Percentiles rank a stretch among this genome's conserved stretches.
Conservation (phyloP, 495 filamentous ascomycete species). For the Viridothelium virens region DNA sequence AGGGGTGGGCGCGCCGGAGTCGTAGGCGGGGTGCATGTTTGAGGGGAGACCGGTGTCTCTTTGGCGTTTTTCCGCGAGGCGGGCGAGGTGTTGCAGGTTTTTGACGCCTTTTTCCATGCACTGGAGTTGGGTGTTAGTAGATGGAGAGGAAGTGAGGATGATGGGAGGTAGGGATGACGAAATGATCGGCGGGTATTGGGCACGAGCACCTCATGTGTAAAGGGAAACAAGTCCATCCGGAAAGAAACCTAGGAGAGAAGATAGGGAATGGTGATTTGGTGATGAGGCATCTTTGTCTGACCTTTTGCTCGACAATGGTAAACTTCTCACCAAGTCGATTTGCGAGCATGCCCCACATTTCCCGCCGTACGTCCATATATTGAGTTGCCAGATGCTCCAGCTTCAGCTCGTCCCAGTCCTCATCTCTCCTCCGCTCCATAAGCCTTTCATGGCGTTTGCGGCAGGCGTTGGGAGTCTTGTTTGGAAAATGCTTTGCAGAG, state of each 20-base stretch:
- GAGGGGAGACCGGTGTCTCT: background rate
- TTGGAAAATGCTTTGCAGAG: conserved; percentile 57
- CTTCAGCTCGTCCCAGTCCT: conserved; percentile 62
- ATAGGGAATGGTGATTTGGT: background rate
- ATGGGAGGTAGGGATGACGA: background rate
- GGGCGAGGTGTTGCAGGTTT: conserved; percentile 38
- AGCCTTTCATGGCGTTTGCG: conserved; percentile 69
- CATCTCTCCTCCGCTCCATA: conserved; percentile 53
- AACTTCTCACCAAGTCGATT: conserved; percentile 58
- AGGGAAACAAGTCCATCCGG: background rate
- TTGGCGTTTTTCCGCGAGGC: conserved; percentile 28
- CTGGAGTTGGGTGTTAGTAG: conserved; percentile 24
- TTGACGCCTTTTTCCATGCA: conserved; percentile 50
- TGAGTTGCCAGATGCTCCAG: conserved; percentile 57
- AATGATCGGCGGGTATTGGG: background rate
- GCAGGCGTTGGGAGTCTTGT: conserved; percentile 69
- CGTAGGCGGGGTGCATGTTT: background rate
- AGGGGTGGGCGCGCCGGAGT: background rate
- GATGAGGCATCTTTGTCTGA: conserved; percentile 30
- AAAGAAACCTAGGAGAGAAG: conserved; percentile 15
- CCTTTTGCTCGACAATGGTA: conserved; percentile 62
- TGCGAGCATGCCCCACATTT: conserved; percentile 64
- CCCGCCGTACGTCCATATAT: conserved; percentile 59
- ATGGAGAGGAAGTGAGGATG: background rate
- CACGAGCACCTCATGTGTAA: background rate